Percentiles rank a stretch among this genome's conserved stretches.
Evolutionary conservation across 1,284 basidiomycete genomes (phyloP).

Genomic region (Rhodotorula glutinis): DNA sequence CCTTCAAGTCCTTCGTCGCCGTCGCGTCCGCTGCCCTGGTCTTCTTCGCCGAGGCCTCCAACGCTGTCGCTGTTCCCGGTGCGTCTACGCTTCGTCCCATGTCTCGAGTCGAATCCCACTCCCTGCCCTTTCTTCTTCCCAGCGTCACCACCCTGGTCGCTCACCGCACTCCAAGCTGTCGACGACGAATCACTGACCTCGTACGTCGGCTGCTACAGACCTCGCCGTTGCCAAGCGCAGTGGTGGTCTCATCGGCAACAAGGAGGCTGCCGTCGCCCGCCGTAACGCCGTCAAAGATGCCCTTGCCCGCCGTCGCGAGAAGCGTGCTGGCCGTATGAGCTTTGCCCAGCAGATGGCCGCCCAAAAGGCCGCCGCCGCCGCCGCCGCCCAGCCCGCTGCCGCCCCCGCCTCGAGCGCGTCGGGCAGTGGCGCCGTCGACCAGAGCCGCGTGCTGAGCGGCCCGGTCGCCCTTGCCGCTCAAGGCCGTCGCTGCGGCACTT

Average conservation of each 20-base stretch:
- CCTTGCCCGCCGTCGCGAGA: constrained; percentile 1
- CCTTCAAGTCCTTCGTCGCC: not conserved
- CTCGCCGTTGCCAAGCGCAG: not conserved
- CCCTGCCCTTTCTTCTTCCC: too few species aligned
- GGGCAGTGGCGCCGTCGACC: not conserved
- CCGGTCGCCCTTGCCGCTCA: not conserved
- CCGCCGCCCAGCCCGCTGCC: not conserved
- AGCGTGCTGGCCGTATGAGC: not conserved
- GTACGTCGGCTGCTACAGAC: not conserved
- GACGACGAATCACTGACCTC: not conserved
- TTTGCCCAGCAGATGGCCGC: not conserved
- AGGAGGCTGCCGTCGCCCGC: not conserved
- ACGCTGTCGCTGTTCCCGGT: not conserved
- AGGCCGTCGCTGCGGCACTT: not conserved
- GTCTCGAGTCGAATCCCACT: too few species aligned
- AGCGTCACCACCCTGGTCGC: too few species aligned
- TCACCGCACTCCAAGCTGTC: too few species aligned
- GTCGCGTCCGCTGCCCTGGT: not conserved
- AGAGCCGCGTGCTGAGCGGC: not conserved
- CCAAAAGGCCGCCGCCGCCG: not conserved
- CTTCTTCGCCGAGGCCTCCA: not conserved
- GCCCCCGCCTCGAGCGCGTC: not conserved
- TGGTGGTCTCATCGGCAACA: not conserved
- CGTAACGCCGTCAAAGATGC: constrained; percentile 3
- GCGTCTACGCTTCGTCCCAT: too few species aligned